A percentile compares a stretch with the other conserved stretches of the same genome.
phyloP scores from a whole-genome alignment of 768 basidiomycete species.

The Russula virescens region DNA sequence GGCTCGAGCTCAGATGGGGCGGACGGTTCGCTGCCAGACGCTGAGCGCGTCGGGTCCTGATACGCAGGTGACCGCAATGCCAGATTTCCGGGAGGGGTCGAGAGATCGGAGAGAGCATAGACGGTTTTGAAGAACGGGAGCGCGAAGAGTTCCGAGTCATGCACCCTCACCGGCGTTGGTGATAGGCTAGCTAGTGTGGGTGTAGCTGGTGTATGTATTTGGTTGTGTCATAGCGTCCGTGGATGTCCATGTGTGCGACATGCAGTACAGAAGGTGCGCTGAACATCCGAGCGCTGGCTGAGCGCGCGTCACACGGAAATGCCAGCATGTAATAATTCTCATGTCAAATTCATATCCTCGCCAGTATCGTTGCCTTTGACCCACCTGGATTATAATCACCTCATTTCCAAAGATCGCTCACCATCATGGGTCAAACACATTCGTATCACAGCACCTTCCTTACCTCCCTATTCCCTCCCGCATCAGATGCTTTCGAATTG shows the following conservation, averaged over 20 bases:
- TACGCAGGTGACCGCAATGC: slow-evolving; percentile 75
- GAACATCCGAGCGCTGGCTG: too few relatives aligned
- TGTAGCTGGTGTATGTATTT: neutral
- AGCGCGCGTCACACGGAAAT: too few relatives aligned
- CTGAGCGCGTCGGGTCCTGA: slow-evolving; percentile 67
- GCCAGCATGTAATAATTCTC: neutral
- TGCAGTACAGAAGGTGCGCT: too few relatives aligned
- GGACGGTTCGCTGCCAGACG: slow-evolving; percentile 60
- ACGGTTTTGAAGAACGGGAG: slow-evolving; percentile 54
- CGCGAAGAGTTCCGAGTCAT: neutral
- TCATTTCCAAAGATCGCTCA: neutral
- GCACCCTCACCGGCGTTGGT: too few relatives aligned
- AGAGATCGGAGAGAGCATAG: slow-evolving; percentile 55
- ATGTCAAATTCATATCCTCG: neutral
- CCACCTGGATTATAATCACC: neutral
- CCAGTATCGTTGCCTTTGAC: neutral
- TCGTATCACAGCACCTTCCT: slow-evolving; percentile 29
- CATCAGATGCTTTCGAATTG: slow-evolving; percentile 1
- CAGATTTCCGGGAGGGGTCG: slow-evolving; percentile 80
- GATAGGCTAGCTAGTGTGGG: too few relatives aligned
- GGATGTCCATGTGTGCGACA: too few relatives aligned
- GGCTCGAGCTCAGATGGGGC: slow-evolving; percentile 24
- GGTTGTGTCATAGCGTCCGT: too few relatives aligned
- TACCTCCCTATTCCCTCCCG: too few relatives aligned
- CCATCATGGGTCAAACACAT: slow-evolving; percentile 79